A percentile compares a stretch with the other conserved stretches of the same genome.
Evolutionary conservation across 2,329 filamentous ascomycete genomes (phyloP).

Genomic region (Zasmidium cellare): DNA sequence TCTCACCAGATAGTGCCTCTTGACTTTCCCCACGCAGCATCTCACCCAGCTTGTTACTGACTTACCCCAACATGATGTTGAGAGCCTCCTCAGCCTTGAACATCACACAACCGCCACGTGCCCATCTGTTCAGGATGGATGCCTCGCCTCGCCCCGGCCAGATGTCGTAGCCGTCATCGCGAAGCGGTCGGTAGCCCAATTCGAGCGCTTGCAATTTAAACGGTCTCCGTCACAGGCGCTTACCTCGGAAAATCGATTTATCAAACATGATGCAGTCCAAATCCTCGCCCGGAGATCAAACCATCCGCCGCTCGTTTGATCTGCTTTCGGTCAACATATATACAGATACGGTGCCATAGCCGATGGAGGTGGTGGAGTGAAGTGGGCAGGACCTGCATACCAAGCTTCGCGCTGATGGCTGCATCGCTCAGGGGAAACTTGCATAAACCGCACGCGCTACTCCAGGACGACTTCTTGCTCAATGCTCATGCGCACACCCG

Average conservation of each 20-base stretch:
- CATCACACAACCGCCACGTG: background rate
- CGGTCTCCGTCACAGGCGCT: background rate
- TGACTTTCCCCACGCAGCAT: too few species aligned
- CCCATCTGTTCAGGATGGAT: background rate
- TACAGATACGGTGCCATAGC: background rate
- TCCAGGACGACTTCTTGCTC: too few species aligned
- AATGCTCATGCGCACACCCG: background rate
- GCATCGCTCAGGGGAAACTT: background rate
- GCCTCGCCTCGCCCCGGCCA: background rate
- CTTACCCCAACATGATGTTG: background rate
- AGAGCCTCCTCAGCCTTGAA: background rate
- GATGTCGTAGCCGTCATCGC: background rate
- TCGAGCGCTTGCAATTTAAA: background rate
- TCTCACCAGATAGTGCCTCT: background rate
- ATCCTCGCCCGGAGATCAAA: background rate
- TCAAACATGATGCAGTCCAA: background rate
- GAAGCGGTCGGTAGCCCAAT: background rate
- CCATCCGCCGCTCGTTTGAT: background rate
- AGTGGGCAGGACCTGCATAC: background rate
- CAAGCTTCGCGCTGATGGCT: background rate
- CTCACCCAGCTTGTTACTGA: background rate
- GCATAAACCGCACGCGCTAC: background rate
- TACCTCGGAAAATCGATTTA: background rate
- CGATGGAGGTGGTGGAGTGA: background rate
- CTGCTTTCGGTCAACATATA: background rate